Conservation (phyloP, 129 eudicot genomes). For the Scalesia atractyloides region DNA sequence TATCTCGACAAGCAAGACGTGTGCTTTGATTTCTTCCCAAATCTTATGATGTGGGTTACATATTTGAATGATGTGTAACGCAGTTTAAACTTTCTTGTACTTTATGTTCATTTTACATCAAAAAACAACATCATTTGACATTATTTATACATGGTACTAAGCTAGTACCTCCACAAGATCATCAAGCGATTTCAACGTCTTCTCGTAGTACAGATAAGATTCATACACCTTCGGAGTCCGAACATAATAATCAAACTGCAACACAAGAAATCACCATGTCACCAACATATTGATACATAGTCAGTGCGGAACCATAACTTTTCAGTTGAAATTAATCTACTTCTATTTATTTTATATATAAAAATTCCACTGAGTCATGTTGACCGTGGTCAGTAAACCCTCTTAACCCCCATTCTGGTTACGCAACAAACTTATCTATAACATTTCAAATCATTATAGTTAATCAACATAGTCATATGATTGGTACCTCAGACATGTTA, state of each 20-base stretch:
- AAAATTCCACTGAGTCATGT: no score
- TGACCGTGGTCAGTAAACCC: no score
- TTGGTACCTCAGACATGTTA: conserved; percentile 73
- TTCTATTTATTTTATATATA: no score
- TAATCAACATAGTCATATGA: neutral
- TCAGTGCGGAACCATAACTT: no score
- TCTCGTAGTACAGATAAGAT: conserved; percentile 80
- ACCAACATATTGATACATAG: neutral
- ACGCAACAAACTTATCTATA: neutral
- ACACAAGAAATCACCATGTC: conserved; percentile 7
- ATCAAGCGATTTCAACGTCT: conserved; percentile 83
- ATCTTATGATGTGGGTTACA: neutral
- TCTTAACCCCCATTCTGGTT: neutral
- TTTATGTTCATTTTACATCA: conserved; percentile 23
- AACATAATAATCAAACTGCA: conserved; percentile 64
- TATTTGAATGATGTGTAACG: conserved; percentile 24
- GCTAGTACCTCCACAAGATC: conserved; percentile 69
- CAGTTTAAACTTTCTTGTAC: conserved; percentile 22
- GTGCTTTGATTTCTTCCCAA: neutral
- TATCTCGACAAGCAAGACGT: conserved; percentile 52
- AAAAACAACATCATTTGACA: neutral
- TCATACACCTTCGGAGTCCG: conserved; percentile 80
- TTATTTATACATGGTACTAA: conserved; percentile 25
- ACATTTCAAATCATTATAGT: neutral
- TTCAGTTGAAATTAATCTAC: no score